Conservation (phyloP, 139 green algal genomes). For the Chloropicon primus region DNA sequence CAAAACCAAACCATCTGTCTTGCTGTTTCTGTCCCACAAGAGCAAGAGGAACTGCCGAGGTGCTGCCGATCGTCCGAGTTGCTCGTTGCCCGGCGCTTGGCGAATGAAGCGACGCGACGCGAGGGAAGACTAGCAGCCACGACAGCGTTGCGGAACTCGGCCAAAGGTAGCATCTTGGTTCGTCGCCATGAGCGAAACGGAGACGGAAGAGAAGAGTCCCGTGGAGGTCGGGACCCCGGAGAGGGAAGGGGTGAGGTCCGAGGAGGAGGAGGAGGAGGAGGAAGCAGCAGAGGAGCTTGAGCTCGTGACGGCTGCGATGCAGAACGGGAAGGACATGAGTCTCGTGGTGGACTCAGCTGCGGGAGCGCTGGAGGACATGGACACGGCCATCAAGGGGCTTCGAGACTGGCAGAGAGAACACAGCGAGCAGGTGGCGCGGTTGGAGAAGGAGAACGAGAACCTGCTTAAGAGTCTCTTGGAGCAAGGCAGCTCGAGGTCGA, state of each 20-base stretch:
- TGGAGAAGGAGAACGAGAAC: neutral
- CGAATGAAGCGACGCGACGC: no score
- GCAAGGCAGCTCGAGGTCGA: neutral
- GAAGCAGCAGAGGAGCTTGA: neutral
- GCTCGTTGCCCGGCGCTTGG: no score
- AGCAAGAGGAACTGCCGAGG: no score
- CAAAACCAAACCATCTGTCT: no score
- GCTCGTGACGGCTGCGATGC: neutral
- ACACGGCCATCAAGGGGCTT: neutral
- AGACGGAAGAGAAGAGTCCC: neutral
- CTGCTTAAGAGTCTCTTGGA: neutral
- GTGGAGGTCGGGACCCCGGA: neutral
- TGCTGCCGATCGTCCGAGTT: no score
- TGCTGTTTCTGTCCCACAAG: no score
- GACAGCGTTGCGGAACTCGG: neutral
- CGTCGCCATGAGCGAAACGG: neutral
- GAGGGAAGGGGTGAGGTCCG: slow-evolving; percentile 1
- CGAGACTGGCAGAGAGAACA: neutral
- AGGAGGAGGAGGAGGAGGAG: slow-evolving; percentile 4
- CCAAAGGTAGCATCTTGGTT: neutral
- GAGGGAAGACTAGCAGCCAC: neutral
- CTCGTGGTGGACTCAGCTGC: neutral
- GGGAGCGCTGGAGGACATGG: neutral
- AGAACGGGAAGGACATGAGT: neutral
- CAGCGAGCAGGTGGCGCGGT: neutral